These are phyloP conservation scores for Myochromella boudieri DNA, from an alignment of 768 basidiomycete genomes.

Conservation along the genomic window DNA sequence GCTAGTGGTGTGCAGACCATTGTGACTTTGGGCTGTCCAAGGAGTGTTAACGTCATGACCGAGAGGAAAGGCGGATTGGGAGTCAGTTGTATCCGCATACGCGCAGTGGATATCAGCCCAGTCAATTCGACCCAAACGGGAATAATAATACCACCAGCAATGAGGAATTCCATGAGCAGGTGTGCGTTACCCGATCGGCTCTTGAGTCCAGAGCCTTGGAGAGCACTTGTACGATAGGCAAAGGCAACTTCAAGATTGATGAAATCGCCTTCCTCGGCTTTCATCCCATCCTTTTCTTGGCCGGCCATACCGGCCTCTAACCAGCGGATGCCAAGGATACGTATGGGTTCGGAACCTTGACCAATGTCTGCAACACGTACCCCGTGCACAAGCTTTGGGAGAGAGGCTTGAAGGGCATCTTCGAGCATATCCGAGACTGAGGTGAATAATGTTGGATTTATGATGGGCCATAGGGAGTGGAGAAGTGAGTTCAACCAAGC, in stretches of 20 bases:
- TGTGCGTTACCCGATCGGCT: slow-evolving; percentile 58
- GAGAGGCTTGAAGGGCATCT: slow-evolving; percentile 54
- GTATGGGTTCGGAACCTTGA: slow-evolving; percentile 65
- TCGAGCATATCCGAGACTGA: slow-evolving; percentile 62
- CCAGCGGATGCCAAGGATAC: slow-evolving; percentile 66
- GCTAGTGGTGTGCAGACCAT: slow-evolving; percentile 66
- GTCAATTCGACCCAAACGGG: slow-evolving; percentile 75
- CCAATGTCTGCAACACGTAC: slow-evolving; percentile 75
- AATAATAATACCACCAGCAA: slow-evolving; percentile 43
- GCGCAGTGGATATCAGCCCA: slow-evolving; percentile 58
- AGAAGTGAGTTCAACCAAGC: slow-evolving; percentile 68
- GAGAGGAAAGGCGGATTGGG: slow-evolving; percentile 64
- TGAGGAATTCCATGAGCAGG: slow-evolving; percentile 68
- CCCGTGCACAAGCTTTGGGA: slow-evolving; percentile 50
- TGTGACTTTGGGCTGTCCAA: slow-evolving; percentile 68
- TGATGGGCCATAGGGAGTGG: slow-evolving; percentile 66
- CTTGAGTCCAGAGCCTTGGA: slow-evolving; percentile 33
- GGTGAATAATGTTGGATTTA: slow-evolving; percentile 67
- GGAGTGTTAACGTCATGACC: slow-evolving; percentile 54
- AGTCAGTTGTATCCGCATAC: slow-evolving; percentile 72
- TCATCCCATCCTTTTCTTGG: slow-evolving; percentile 27
- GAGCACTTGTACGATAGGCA: slow-evolving; percentile 58
- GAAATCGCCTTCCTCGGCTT: slow-evolving; percentile 44
- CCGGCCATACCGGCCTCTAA: slow-evolving; percentile 31
- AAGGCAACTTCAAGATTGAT: slow-evolving; percentile 73